Conservation (phyloP, 257 asterid genomes). For the Verbascum thapsus region DNA sequence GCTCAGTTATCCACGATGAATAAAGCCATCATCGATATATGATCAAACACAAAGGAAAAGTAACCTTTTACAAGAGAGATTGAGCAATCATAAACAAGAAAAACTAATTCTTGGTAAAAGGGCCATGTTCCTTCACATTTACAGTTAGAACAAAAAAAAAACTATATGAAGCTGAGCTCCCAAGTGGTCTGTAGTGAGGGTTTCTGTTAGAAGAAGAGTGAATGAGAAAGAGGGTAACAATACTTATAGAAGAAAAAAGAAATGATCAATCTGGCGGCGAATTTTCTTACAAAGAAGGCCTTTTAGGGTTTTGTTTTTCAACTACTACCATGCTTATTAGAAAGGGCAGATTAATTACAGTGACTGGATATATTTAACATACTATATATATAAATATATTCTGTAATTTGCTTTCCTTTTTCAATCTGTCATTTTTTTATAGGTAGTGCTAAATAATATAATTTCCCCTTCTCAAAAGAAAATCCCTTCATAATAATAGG, state of each 20-base stretch:
- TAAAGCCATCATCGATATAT: conserved; percentile 30
- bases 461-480: conserved; percentile 23
- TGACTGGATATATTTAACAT: conserved; percentile 29
- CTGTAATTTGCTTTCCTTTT: conserved; percentile 15
- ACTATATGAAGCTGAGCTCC: conserved; percentile 17
- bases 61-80: conserved; percentile 29
- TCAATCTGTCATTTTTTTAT: background rate
- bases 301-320: conserved; percentile 72
- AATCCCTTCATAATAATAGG: conserved; percentile 33
- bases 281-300: conserved; percentile 67
- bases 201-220: conserved; percentile 26
- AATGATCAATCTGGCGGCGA: conserved; percentile 88
- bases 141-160: background rate
- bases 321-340: conserved; percentile 31
- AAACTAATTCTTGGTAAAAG: conserved; percentile 26
- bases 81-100: conserved; percentile 25
- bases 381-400: conserved; percentile 24
- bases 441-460: conserved; percentile 8
- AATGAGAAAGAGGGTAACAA: conserved; percentile 31
- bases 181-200: conserved; percentile 30
- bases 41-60: conserved; percentile 36
- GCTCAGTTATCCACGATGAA: conserved; percentile 27
- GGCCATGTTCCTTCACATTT: conserved; percentile 34
- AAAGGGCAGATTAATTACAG: conserved; percentile 42
- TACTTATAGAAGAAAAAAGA: conserved; percentile 34